phyloP scores from a whole-genome alignment of 2,329 filamentous ascomycete species.

The Verticillium nonalfalfae region DNA sequence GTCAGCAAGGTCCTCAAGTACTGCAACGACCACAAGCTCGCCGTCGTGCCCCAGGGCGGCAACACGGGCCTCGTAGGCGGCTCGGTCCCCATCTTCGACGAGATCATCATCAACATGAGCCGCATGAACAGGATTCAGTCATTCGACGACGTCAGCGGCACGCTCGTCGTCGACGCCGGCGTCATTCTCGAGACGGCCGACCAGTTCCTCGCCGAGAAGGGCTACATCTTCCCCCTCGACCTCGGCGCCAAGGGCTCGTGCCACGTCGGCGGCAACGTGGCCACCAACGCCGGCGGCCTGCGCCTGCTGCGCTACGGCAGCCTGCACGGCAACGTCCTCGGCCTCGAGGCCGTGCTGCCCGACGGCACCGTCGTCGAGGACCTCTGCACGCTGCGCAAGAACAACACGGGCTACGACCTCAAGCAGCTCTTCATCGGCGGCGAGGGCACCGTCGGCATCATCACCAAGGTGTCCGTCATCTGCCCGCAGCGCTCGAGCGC shows the following conservation, averaged over 20 bases:
- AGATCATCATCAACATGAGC: conserved; percentile 87
- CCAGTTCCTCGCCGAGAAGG: conserved; percentile 72
- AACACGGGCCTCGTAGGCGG: conserved; percentile 96
- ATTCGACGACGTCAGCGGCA: conserved; percentile 89
- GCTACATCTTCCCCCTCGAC: conserved; percentile 90
- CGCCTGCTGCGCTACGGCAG: conserved; percentile 88
- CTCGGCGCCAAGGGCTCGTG: conserved; percentile 97
- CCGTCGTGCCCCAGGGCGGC: conserved; percentile 93
- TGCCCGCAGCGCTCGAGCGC: conserved; percentile 84
- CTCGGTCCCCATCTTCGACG: conserved; percentile 94
- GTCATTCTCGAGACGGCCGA: conserved; percentile 87
- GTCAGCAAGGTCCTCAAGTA: conserved; percentile 88
- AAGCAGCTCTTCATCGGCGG: conserved; percentile 96
- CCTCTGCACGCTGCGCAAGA: conserved; percentile 83
- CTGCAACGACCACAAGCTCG: conserved; percentile 88
- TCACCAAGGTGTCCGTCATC: conserved; percentile 83
- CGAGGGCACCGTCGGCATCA: conserved; percentile 90
- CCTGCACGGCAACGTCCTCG: conserved; percentile 86
- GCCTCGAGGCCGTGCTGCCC: conserved; percentile 86
- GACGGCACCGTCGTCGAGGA: conserved; percentile 91
- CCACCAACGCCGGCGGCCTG: conserved; percentile 91
- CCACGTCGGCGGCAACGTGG: conserved; percentile 91
- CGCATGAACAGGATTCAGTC: conserved; percentile 88
- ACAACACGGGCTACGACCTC: conserved; percentile 97
- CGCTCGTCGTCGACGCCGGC: conserved; percentile 84